Percentiles rank a stretch among this genome's conserved stretches.
Evolutionary conservation across 352 stramenopile species (phyloP).

Genomic region (Proteromonas lacertae): DNA sequence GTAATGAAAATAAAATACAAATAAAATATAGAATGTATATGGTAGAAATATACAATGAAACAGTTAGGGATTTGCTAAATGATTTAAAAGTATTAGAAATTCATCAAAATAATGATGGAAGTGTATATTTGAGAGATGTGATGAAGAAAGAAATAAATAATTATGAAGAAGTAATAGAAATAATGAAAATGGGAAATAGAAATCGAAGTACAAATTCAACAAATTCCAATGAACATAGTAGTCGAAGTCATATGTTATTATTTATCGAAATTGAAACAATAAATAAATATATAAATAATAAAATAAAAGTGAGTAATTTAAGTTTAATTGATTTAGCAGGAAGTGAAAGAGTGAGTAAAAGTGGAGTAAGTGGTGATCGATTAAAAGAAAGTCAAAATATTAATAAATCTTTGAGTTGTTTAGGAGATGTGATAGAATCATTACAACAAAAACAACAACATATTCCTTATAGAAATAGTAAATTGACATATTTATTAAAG

Average conservation of each 20-base stretch:
- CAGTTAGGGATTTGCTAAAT: constrained; percentile 50
- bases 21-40: constrained; percentile 26
- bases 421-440: too few relatives aligned
- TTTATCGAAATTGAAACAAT: too few relatives aligned
- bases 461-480: constrained; percentile 81
- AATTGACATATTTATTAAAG: constrained; percentile 34
- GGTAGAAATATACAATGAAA: constrained; percentile 91
- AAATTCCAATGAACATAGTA: constrained; percentile 54
- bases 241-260: constrained; percentile 54
- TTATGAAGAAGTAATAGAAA: constrained; percentile 25
- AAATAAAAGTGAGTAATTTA: too few relatives aligned
- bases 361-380: background rate
- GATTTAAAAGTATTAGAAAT: constrained; percentile 18
- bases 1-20: too few relatives aligned
- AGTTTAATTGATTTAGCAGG: constrained; percentile 3
- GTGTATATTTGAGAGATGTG: constrained; percentile 21
- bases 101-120: constrained; percentile 17
- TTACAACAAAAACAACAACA: too few relatives aligned
- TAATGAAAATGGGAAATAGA: constrained; percentile 36
- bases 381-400: constrained; percentile 6
- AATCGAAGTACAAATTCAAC: constrained; percentile 42
- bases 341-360: background rate
- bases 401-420: constrained; percentile 9
- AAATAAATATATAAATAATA: too few relatives aligned
- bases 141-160: constrained; percentile 29